phyloP scores from a whole-genome alignment of 148 eudicot genomes.

The Fallopia convolvulus region DNA sequence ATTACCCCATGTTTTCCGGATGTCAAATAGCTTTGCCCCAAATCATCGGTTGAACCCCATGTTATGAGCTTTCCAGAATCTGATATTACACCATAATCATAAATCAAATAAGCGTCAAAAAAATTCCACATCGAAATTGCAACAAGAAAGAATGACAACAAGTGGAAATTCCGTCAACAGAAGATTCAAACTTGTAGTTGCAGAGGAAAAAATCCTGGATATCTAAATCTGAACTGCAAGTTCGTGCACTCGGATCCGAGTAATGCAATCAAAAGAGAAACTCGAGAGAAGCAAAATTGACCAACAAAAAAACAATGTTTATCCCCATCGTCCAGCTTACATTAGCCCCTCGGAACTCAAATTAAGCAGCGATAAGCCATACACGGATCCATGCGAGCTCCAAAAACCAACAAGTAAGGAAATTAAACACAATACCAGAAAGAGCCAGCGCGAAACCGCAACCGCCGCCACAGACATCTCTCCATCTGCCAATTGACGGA shows the following conservation, averaged over 20 bases:
- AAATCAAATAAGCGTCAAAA: not conserved
- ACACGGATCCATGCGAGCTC: not conserved
- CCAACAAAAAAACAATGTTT: not conserved
- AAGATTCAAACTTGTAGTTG: not conserved
- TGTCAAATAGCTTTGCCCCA: slow-evolving; percentile 92
- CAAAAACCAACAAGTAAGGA: not conserved
- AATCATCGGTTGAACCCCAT: slow-evolving; percentile 98
- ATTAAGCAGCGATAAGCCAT: not conserved
- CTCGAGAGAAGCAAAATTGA: not conserved
- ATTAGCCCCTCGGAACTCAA: not conserved
- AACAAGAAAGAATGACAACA: not conserved
- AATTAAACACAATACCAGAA: slow-evolving; percentile 40
- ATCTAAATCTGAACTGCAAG: not conserved
- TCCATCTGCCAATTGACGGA: slow-evolving; percentile 42
- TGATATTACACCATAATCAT: slow-evolving; percentile 16
- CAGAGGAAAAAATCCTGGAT: not conserved
- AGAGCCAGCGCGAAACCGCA: slow-evolving; percentile 97
- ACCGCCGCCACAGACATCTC: slow-evolving; percentile 90
- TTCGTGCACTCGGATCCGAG: not conserved
- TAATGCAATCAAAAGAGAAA: not conserved
- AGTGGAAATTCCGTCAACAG: not conserved
- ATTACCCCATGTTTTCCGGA: slow-evolving; percentile 97
- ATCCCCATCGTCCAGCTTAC: not conserved
- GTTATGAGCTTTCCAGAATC: slow-evolving; percentile 88
- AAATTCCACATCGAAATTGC: not conserved